Conservation (phyloP, 78 protist species). For the Chrysochromulina parva region DNA sequence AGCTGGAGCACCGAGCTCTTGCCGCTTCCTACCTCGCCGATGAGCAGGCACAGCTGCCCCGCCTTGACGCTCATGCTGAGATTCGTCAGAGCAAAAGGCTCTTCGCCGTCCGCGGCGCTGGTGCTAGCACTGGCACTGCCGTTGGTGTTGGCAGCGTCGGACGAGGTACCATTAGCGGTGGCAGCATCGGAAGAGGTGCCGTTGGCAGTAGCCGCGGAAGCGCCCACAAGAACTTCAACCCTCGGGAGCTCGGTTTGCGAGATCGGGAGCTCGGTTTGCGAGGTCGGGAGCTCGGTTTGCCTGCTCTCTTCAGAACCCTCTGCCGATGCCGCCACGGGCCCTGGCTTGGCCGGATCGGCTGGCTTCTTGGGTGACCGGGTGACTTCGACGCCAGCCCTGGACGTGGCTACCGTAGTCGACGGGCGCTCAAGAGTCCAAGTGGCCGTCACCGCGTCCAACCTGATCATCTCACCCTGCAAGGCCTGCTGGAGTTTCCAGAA, state of each 20-base stretch:
- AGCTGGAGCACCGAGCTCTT: slow-evolving; percentile 3
- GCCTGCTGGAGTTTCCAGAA: too few relatives aligned
- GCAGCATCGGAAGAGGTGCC: too few relatives aligned
- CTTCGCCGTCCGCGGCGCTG: background rate
- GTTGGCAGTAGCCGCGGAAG: too few relatives aligned
- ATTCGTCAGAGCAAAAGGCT: background rate
- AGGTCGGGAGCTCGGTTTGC: too few relatives aligned
- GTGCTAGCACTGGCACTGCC: background rate
- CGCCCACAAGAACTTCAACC: too few relatives aligned
- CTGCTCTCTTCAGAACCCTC: too few relatives aligned
- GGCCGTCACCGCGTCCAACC: background rate
- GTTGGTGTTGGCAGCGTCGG: background rate
- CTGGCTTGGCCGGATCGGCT: too few relatives aligned
- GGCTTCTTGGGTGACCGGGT: too few relatives aligned
- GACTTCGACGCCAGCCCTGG: background rate
- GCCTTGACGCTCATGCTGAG: background rate
- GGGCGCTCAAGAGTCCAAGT: background rate
- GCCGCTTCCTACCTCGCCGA: slow-evolving; percentile 31
- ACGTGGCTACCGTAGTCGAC: background rate
- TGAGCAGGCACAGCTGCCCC: background rate
- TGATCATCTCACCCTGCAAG: background rate
- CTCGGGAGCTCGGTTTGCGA: too few relatives aligned
- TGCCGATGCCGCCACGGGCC: too few relatives aligned
- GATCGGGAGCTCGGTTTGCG: too few relatives aligned
- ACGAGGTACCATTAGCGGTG: too few relatives aligned